Evolutionary conservation across 768 basidiomycete genomes (phyloP), one percentile per base, ranked within the genome.

Genomic region (Daedaleopsis sinensis): DNA sequence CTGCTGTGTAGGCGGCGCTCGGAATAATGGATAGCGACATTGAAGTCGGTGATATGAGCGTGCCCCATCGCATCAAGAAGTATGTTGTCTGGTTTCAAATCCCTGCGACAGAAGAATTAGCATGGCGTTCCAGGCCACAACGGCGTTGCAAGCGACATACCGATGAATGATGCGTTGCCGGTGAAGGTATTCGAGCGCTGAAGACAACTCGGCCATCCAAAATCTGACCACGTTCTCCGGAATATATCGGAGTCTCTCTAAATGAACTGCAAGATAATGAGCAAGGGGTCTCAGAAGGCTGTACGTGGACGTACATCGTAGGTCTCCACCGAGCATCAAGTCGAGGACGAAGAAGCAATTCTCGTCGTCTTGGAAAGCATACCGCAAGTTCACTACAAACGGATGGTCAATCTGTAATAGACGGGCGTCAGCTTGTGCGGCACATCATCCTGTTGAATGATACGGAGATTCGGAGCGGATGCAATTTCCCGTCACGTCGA

Each of bases 301-400:
- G 47, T 21, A 32, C 8, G 38, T 59, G 23, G 24, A 42, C 53
- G 70, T 70, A 98, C 89, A 91, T 75, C 96, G 84, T 68, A 98
- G 77, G 76, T 98, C 94, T 12, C 96, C 96, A 35, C 96, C 96
- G 0, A 97, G 80, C 95, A 97, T 97, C 51, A 98, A 83, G 74
- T 98, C 96, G 58, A 98, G 79, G 8, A 98, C 95, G 77, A 98
- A 97, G 81, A 98, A 98, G 70, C 96, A 96, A 73, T 97, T 96
- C 66, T 92, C 89, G 67, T 97, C 96, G 71, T 98, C 96, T 73
- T 98, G 96, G 74, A 98, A 98, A 6, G 96, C 96, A 72, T 96
- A 97, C 39, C 93, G 89, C 67, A 96, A 73, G 74, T 96, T 96
- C 62, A 93, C 91, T 49, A 96, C 78, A 71, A 93, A 96, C 21